Evolutionary conservation across 2,329 filamentous ascomycete genomes (phyloP), one percentile per base, ranked within the genome.

Genomic region (Didymella exigua): DNA sequence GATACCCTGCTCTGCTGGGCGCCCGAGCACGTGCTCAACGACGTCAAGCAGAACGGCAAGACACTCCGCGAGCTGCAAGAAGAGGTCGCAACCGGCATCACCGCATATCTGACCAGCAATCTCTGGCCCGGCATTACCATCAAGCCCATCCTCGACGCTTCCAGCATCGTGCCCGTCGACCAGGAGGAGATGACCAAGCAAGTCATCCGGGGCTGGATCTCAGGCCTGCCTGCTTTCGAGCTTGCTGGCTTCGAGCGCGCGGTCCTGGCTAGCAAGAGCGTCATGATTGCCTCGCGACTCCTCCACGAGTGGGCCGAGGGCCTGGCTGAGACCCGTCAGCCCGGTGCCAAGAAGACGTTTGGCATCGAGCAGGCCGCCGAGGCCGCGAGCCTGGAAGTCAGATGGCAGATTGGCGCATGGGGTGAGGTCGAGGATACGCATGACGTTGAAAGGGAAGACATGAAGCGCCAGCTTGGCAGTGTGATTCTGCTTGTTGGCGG

Each of bases 391-490:
- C 74, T 96, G 36, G 95, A 99, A 79, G 91, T 96, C 14, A 82
- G 86, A 60, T 97, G 91, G 88, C 95, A 99, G 82, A 96, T 88
- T 1, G 80, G 84, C 24, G 87, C 89, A 76, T 98, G 95, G 93
- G 95, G 95, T 8, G 93, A 96, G 80, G 95, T 99, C 0, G 95
- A 99, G 75, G 93, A 99, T 76, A 96, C 93, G 24, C 95, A 99
- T 77, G 95, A 99, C 79, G 95, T 99, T 1, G 89, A 96, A 68
- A 90, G 88, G 75, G 93, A 96, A 76, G 95, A 99, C 75, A 66
- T 98, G 62, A 84, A 86, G 71, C 84, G 93, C 68, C 95, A 98
- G 78, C 78, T 98, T 56, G 95, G 93, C 13, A 96, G 91, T 72
- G 90, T 91, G 10, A 82, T 96, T 14, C 72, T 98, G 68, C 78